phyloP scores from a whole-genome alignment of 148 eudicot species.

The Suaeda aralocaspica region DNA sequence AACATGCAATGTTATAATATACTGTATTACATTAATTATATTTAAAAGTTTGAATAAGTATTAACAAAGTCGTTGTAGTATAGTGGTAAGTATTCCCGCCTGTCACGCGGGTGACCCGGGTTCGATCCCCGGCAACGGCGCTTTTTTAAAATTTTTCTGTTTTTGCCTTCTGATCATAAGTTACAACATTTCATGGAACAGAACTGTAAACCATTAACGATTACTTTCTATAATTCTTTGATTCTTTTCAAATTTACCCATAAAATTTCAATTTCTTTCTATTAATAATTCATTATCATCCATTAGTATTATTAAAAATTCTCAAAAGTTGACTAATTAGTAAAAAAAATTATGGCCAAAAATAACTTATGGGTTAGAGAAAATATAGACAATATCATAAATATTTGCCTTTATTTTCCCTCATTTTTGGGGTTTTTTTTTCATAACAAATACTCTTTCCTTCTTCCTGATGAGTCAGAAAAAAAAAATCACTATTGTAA shows the following conservation, averaged over 20 bases:
- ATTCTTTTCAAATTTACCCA: no score
- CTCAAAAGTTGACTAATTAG: no score
- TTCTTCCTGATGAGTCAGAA: not conserved
- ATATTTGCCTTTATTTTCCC: not conserved
- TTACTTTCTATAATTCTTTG: not conserved
- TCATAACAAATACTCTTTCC: not conserved
- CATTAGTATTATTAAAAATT: no score
- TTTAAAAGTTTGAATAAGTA: no score
- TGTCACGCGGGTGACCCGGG: conserved; percentile 99
- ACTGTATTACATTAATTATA: no score
- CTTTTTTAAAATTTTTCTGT: not conserved
- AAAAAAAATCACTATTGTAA: no score
- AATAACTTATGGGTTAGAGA: conserved; percentile 7
- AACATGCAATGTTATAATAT: no score
- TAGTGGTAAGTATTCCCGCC: conserved; percentile 99
- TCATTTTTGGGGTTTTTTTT: not conserved
- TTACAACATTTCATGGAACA: no score
- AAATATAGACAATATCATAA: conserved; percentile 11
- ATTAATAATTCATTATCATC: no score
- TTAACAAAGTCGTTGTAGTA: conserved; percentile 81
- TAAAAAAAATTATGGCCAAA: not conserved
- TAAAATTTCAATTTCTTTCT: no score
- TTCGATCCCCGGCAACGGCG: conserved; percentile 16
- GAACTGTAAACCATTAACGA: no score
- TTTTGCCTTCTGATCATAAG: no score